Percentiles rank a stretch among this genome's conserved stretches.
These are phyloP conservation scores for Lentinula raphanica DNA, from an alignment of 768 basidiomycete species.

Conservation along the genomic window DNA sequence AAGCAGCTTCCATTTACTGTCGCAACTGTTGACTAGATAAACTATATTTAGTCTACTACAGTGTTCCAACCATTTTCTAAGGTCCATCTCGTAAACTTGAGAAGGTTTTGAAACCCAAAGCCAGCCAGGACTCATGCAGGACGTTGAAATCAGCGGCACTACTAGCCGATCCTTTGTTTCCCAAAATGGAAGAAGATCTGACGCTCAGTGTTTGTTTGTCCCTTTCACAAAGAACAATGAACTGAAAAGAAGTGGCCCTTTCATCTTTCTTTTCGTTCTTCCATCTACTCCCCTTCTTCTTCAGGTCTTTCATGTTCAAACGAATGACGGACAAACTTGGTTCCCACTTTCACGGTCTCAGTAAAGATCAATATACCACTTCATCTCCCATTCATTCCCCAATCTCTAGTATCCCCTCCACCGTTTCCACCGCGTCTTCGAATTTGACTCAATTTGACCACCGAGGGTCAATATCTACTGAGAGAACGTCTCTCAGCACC, in stretches of 20 bases:
- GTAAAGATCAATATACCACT: neutral
- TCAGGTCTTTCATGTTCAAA: slow-evolving; percentile 35
- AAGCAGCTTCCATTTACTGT: too few relatives aligned
- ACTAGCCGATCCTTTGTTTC: neutral
- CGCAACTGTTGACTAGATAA: too few relatives aligned
- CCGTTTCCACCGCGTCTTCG: slow-evolving; percentile 24
- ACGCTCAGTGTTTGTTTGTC: neutral
- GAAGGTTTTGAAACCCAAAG: too few relatives aligned
- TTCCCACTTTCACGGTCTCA: slow-evolving; percentile 21
- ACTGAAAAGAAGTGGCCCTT: slow-evolving; percentile 8
- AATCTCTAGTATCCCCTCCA: slow-evolving; percentile 8
- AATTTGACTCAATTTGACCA: slow-evolving; percentile 41
- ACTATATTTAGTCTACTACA: too few relatives aligned
- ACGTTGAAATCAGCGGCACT: neutral
- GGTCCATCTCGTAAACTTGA: too few relatives aligned
- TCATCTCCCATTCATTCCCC: slow-evolving; percentile 3
- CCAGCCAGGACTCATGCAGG: too few relatives aligned
- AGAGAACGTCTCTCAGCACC: slow-evolving; percentile 47
- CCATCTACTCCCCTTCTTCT: slow-evolving; percentile 1
- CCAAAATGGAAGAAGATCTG: neutral
- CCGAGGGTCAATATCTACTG: slow-evolving; percentile 64
- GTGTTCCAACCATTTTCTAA: too few relatives aligned
- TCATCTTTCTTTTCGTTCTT: slow-evolving; percentile 11
- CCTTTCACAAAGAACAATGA: slow-evolving; percentile 23
- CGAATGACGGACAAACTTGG: slow-evolving; percentile 48